Conservation (phyloP, 306 rosid species). For the Styphnolobium japonicum region DNA sequence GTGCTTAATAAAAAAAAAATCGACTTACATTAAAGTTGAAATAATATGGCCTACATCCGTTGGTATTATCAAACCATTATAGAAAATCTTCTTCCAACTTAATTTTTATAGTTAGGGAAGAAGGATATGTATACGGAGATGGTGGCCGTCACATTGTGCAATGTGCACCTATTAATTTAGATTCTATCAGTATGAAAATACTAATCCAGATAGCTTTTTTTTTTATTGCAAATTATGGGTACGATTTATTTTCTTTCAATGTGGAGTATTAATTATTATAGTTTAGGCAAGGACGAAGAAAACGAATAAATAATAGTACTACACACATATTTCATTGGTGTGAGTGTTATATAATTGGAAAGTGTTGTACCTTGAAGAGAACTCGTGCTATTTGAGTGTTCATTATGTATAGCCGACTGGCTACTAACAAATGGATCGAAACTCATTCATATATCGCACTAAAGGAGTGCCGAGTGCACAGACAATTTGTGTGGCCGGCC, state of each 20-base stretch:
- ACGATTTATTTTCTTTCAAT: neutral
- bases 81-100: no score
- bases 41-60: neutral
- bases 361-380: neutral
- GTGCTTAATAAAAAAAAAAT: no score
- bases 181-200: neutral
- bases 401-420: neutral
- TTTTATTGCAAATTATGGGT: neutral
- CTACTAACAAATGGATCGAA: slow-evolving; percentile 3
- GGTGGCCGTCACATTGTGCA: neutral
- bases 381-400: neutral
- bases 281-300: neutral
- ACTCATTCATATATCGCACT: slow-evolving; percentile 7
- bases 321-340: neutral
- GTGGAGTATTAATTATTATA: neutral
- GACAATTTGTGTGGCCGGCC: neutral
- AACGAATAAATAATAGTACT: neutral
- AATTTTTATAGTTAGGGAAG: neutral
- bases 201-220: slow-evolving; percentile 10
- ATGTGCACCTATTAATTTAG: neutral
- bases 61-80: neutral
- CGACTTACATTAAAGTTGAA: neutral
- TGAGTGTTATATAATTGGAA: neutral
- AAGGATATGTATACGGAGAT: neutral
- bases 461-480: slow-evolving; percentile 1